Base-by-base conservation (phyloP, 192 early-diverging fungal genomes). In the Gigaspora rosea region DNA sequence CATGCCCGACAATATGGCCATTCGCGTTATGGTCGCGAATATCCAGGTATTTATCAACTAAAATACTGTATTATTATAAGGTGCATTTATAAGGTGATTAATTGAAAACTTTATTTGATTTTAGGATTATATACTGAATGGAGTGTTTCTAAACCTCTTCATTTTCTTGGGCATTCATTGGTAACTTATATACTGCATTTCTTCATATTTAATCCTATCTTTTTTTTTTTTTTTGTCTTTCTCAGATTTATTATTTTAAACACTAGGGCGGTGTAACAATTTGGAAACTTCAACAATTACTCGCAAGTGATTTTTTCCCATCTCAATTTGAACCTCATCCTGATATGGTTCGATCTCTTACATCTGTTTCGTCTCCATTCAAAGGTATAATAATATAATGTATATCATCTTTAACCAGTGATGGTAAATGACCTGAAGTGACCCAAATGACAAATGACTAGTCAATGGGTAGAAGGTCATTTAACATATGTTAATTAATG, bases 101-200 rank as follows among this genome's bases (percentile, higher is more conserved):
- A 41, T 41, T 41, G 7, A 41, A 41, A 41, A 3, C 7, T 41
- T 41, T 41, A 41, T 41, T 41, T 41, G 7, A 41, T 52, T 51
- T 51, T 70, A 70, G 71, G 71, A 2, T 73, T 73, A 73, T 73
- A 73, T 61, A 27, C 71, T 3, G 71, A 73, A 13, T 73, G 71
- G 71, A 73, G 71, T 46, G 71, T 59, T 15, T 41, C 33, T 4
- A 73, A 73, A 59, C 71, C 71, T n/a, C n/a, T 73, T 2, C 71
- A 73, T 59, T 73, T 73, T 59, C 35, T 73, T n/a, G 71, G 71
- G 0, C 71, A 73, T 73, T 73, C 71, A 35, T 11, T 73, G 22
- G 71, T 73, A 73, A 16, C 10, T 4, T 73, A 33, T 35, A 69
- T 1, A 46, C 18, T 66, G 10, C 8, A 66, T 15, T 33, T 66